phyloP scores from a whole-genome alignment of 805 yeast species.

The Hanseniaspora pseudoguilliermondii region DNA sequence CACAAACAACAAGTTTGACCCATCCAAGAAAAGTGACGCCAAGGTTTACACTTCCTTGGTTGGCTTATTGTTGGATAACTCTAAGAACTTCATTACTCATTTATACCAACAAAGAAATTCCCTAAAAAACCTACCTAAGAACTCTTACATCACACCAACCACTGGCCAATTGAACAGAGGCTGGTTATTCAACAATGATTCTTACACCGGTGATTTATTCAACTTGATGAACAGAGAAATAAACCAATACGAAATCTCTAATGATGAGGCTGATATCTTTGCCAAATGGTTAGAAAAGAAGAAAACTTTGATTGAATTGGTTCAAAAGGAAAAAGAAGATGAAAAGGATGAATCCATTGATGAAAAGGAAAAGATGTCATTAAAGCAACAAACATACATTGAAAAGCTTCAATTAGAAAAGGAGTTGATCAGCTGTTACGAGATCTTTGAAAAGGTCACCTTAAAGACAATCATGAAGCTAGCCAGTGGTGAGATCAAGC shows the following conservation, averaged over 20 bases:
- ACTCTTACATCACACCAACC: constrained; percentile 49
- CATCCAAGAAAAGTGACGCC: constrained; percentile 32
- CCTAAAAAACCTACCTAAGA: constrained; percentile 35
- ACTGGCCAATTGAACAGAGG: constrained; percentile 54
- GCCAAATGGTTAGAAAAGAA: constrained; percentile 9
- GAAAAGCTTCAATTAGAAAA: constrained; percentile 57
- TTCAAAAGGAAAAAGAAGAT: background rate
- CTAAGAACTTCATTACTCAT: constrained; percentile 48
- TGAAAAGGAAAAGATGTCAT: constrained; percentile 23
- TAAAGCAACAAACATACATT: background rate
- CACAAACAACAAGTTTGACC: constrained; percentile 57
- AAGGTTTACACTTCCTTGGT: constrained; percentile 32
- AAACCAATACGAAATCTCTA: background rate
- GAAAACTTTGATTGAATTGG: constrained; percentile 17
- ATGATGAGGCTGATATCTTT: constrained; percentile 3
- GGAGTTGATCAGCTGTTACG: constrained; percentile 52
- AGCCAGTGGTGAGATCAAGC: constrained; percentile 51
- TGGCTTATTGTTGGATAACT: constrained; percentile 48
- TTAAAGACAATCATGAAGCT: constrained; percentile 68
- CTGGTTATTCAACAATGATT: constrained; percentile 42
- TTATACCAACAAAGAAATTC: constrained; percentile 39
- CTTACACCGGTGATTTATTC: constrained; percentile 42
- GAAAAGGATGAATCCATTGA: background rate
- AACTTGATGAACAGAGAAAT: constrained; percentile 38
- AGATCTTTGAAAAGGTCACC: constrained; percentile 67